Conservation (phyloP, 2,329 filamentous ascomycete genomes). For the Pseudocercospora fuligena region DNA sequence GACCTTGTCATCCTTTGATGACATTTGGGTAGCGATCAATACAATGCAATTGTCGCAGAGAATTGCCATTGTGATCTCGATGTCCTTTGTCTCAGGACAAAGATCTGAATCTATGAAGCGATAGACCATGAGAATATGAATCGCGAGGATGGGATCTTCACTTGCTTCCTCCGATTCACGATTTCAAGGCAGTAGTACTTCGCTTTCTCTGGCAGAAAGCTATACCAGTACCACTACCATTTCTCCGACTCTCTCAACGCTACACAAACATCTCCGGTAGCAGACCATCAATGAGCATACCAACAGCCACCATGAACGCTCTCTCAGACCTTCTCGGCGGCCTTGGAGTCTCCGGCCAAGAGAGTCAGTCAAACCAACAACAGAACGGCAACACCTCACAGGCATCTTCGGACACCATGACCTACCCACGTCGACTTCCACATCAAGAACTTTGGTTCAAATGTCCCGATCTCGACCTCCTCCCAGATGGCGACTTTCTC, state of each 20-base stretch:
- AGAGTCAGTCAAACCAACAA: neutral
- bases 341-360: neutral
- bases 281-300: no score
- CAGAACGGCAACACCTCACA: neutral
- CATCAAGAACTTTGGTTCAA: slow-evolving; percentile 18
- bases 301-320: neutral
- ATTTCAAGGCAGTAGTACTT: neutral
- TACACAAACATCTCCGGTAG: neutral
- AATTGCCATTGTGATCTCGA: neutral
- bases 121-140: neutral
- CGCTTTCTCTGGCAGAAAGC: neutral
- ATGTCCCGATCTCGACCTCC: slow-evolving; percentile 18
- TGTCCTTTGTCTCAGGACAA: neutral
- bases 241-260: neutral
- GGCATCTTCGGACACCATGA: neutral
- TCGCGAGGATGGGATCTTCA: neutral
- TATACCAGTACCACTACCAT: neutral
- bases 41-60: neutral
- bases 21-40: neutral
- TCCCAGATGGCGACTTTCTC: neutral
- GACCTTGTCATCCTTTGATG: neutral
- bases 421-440: slow-evolving; percentile 8
- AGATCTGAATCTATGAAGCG: neutral
- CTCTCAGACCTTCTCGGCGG: neutral
- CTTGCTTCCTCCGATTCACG: neutral